phyloP scores from a whole-genome alignment of 352 stramenopile species.

The Globisporangium rhizosaccharum region DNA sequence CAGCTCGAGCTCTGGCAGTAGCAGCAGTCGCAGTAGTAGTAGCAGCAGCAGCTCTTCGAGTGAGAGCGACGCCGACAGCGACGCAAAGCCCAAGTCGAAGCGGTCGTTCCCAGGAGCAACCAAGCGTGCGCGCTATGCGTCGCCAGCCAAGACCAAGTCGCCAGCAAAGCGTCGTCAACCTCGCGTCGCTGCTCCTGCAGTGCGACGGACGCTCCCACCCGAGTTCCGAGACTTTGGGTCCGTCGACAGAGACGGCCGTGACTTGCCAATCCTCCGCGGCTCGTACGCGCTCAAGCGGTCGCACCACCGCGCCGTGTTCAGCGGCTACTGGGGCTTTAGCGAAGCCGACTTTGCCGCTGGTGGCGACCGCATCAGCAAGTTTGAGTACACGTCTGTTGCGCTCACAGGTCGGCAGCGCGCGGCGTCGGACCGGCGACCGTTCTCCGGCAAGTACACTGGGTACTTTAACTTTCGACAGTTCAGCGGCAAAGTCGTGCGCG shows the following conservation, averaged over 20 bases:
- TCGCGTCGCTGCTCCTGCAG: conserved; percentile 10
- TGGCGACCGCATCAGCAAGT: conserved; percentile 39
- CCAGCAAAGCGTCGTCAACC: background rate
- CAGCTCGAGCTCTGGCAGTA: conserved; percentile 18
- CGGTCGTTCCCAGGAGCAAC: too few species aligned
- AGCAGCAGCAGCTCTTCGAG: conserved; percentile 17
- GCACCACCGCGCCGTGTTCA: conserved; percentile 43
- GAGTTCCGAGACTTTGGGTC: conserved; percentile 48
- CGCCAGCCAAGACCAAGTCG: background rate
- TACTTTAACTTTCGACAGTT: conserved; percentile 76
- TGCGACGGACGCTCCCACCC: conserved; percentile 18
- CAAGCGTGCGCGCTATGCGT: background rate
- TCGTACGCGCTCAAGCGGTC: conserved; percentile 32
- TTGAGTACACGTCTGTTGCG: conserved; percentile 53
- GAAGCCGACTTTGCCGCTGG: conserved; percentile 39
- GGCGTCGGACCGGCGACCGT: conserved; percentile 41
- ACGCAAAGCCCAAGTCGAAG: conserved; percentile 6
- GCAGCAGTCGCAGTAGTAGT: conserved; percentile 13
- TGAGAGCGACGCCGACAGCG: conserved; percentile 13
- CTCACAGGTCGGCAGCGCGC: conserved; percentile 20
- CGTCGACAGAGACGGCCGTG: conserved; percentile 27
- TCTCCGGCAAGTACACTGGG: conserved; percentile 58
- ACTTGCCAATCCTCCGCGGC: conserved; percentile 51
- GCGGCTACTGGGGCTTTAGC: conserved; percentile 60
- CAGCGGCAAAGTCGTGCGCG: conserved; percentile 45